These are phyloP conservation scores for Caryopteris hybrid DNA, from an alignment of 305 asterid genomes.

Conservation along the genomic window DNA sequence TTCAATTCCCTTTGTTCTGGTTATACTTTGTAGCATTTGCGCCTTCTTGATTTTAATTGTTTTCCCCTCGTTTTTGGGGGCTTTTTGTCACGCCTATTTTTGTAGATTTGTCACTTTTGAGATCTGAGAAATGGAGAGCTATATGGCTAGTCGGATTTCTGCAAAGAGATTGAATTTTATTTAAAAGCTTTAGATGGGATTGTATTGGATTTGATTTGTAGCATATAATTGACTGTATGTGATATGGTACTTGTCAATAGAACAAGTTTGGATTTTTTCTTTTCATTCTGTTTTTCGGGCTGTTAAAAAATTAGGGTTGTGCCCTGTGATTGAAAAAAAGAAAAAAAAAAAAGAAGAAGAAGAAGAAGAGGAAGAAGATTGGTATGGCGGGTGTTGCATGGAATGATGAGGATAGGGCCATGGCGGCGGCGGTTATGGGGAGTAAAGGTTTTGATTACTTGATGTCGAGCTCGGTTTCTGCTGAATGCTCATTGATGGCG, in stretches of 20 bases:
- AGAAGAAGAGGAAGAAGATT: constrained; percentile 2
- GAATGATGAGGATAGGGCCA: constrained; percentile 46
- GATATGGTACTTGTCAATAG: constrained; percentile 15
- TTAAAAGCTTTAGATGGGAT: constrained; percentile 19
- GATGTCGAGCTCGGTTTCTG: constrained; percentile 39
- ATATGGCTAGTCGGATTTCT: constrained; percentile 21
- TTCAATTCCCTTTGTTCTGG: background rate
- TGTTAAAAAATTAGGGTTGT: constrained; percentile 11
- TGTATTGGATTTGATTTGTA: constrained; percentile 15
- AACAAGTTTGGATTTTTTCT: background rate
- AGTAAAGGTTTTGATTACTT: constrained; percentile 50
- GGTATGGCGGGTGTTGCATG: constrained; percentile 43
- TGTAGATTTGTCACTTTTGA: constrained; percentile 32
- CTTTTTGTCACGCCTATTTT: constrained; percentile 17
- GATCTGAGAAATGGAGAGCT: constrained; percentile 47
- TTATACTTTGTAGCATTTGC: background rate
- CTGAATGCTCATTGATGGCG: constrained; percentile 64
- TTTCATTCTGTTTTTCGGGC: constrained; percentile 9
- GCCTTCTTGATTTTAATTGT: constrained; percentile 4
- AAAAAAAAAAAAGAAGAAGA: no score
- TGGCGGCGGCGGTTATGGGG: constrained; percentile 51
- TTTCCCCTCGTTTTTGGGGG: background rate
- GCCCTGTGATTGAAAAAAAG: constrained; percentile 20
- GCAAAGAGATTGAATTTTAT: constrained; percentile 23
- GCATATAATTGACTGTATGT: constrained; percentile 8